These are phyloP conservation scores for Diplodia scrobiculata DNA, from an alignment of 2,329 filamentous ascomycete species.

Conservation along the genomic window DNA sequence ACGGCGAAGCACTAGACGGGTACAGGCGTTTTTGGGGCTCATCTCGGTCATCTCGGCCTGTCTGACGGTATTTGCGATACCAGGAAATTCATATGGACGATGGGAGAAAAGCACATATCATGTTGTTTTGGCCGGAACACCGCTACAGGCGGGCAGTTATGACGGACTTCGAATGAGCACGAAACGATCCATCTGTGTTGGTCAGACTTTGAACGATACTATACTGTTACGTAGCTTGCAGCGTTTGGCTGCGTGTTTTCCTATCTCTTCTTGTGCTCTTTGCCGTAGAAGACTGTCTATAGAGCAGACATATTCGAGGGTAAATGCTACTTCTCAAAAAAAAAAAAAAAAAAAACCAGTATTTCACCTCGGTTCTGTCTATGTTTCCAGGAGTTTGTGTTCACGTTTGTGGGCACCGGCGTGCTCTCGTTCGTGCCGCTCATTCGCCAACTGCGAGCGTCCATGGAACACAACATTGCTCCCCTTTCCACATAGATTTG, in stretches of 20 bases:
- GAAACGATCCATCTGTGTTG: slow-evolving; percentile 15
- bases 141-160: slow-evolving; percentile 17
- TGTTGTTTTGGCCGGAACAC: slow-evolving; percentile 12
- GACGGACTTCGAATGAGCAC: slow-evolving; percentile 14
- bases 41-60: slow-evolving; percentile 19
- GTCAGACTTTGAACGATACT: slow-evolving; percentile 12
- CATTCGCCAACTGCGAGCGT: background rate
- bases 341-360: background rate
- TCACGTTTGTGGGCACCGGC: background rate
- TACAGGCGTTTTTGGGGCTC: slow-evolving; percentile 21
- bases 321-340: background rate
- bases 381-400: background rate
- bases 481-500: background rate
- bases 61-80: slow-evolving; percentile 17
- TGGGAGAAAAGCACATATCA: slow-evolving; percentile 16
- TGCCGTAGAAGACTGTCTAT: slow-evolving; percentile 3
- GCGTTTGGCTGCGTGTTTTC: slow-evolving; percentile 6
- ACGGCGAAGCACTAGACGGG: slow-evolving; percentile 64
- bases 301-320: slow-evolving; percentile 11
- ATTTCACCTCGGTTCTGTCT: too few relatives aligned
- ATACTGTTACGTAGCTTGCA: slow-evolving; percentile 12
- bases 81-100: slow-evolving; percentile 5
- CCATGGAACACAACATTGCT: background rate
- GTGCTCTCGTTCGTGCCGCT: background rate
- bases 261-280: background rate